A percentile compares a stretch with the other conserved stretches of the same genome.
Conservation (phyloP, 495 filamentous ascomycete species). For the Penicillium coffeae region DNA sequence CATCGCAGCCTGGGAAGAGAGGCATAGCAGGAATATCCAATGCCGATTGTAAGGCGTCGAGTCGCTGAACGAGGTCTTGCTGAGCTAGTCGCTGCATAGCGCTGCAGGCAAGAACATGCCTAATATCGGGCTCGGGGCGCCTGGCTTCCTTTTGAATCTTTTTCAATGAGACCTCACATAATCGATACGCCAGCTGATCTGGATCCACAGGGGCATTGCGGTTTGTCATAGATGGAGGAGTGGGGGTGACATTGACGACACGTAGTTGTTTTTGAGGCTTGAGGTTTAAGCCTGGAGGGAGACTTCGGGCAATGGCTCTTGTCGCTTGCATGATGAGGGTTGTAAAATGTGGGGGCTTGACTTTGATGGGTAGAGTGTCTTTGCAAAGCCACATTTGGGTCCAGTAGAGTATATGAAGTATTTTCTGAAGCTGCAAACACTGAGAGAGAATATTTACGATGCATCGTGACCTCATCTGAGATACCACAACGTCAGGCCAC, state of each 20-base stretch:
- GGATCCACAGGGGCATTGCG: conserved; percentile 17
- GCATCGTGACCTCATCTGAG: conserved; percentile 3
- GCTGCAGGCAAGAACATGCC: conserved; percentile 20
- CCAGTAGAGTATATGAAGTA: neutral
- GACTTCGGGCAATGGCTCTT: conserved; percentile 11
- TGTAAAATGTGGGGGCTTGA: neutral
- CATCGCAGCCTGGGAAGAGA: conserved; percentile 12
- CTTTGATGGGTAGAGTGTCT: neutral
- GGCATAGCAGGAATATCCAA: conserved; percentile 5
- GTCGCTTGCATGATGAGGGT: conserved; percentile 12
- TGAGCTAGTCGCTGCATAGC: conserved; percentile 22
- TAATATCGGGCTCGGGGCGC: conserved; percentile 19
- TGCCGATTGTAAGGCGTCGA: conserved; percentile 11
- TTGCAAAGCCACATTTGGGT: neutral
- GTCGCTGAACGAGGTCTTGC: conserved; percentile 17
- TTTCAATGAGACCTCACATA: conserved; percentile 23
- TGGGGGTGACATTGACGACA: conserved; percentile 8
- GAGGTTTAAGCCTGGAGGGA: conserved; percentile 8
- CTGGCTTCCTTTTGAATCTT: conserved; percentile 25
- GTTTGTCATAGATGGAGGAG: conserved; percentile 1
- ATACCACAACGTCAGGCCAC: conserved; percentile 4
- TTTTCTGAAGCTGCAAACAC: neutral
- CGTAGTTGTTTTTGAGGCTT: conserved; percentile 7
- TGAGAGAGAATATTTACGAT: neutral
- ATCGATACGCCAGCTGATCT: conserved; percentile 21